phyloP scores from a whole-genome alignment of 2,329 filamentous ascomycete species.

The Aspergillus fructus region DNA sequence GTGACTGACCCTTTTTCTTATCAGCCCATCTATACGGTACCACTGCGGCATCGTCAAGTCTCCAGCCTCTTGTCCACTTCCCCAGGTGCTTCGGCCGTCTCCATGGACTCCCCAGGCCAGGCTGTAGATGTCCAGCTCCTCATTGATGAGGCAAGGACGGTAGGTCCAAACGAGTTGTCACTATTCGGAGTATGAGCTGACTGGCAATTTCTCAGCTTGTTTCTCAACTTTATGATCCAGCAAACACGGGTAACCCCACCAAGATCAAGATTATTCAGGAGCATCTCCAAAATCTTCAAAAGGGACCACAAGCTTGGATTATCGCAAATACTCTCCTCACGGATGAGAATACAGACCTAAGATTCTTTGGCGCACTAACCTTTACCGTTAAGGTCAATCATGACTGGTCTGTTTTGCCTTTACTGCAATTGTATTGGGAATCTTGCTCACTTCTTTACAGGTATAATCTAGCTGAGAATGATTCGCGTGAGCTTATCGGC shows the following conservation, averaged over 20 bases:
- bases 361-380: slow-evolving; percentile 90
- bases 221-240: slow-evolving; percentile 41
- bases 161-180: slow-evolving; percentile 11
- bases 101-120: slow-evolving; percentile 23
- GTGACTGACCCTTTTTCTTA: slow-evolving; percentile 18
- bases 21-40: slow-evolving; percentile 17
- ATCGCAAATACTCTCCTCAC: slow-evolving; percentile 74
- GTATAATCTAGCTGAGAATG: slow-evolving; percentile 36
- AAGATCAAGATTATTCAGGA: slow-evolving; percentile 62
- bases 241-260: slow-evolving; percentile 45
- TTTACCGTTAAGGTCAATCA: slow-evolving; percentile 93
- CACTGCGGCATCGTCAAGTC: slow-evolving; percentile 4
- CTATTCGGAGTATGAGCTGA: slow-evolving; percentile 7
- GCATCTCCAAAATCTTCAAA: slow-evolving; percentile 74
- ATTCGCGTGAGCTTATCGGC: slow-evolving; percentile 36
- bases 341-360: slow-evolving; percentile 69
- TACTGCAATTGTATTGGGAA: not conserved
- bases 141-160: slow-evolving; percentile 29
- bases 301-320: slow-evolving; percentile 78
- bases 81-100: slow-evolving; percentile 26
- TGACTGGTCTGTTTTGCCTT: slow-evolving; percentile 61
- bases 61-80: slow-evolving; percentile 6
- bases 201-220: slow-evolving; percentile 33
- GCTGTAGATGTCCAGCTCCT: slow-evolving; percentile 26
- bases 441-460: slow-evolving; percentile 21